phyloP scores from a whole-genome alignment of 2,329 filamentous ascomycete species.

The Talaromyces amestolkiae region DNA sequence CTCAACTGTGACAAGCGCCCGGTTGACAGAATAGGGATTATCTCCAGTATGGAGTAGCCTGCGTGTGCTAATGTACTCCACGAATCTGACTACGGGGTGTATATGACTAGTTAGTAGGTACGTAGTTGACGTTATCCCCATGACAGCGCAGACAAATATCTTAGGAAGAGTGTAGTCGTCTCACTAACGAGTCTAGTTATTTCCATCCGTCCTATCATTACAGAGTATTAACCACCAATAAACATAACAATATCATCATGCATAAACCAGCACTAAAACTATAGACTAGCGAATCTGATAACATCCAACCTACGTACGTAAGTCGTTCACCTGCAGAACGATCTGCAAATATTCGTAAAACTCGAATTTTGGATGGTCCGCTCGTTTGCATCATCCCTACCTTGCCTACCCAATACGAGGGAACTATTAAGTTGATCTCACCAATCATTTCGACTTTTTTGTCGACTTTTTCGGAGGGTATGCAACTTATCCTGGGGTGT shows the following conservation, averaged over 20 bases:
- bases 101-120: background rate
- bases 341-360: background rate
- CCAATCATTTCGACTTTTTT: background rate
- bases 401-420: background rate
- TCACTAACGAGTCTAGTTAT: background rate
- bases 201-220: background rate
- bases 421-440: background rate
- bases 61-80: background rate
- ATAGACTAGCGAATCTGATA: background rate
- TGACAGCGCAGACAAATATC: background rate
- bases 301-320: background rate
- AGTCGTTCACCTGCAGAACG: background rate
- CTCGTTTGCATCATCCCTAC: background rate
- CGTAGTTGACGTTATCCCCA: background rate
- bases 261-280: background rate
- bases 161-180: background rate
- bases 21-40: background rate
- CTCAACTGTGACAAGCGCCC: background rate
- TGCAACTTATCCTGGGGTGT: background rate
- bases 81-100: background rate
- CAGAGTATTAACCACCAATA: background rate
- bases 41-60: background rate
- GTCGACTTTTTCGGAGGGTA: background rate
- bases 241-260: background rate
- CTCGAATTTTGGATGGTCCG: background rate